phyloP scores from a whole-genome alignment of 2,329 filamentous ascomycete genomes.

The Monosporascus cannonballus region DNA sequence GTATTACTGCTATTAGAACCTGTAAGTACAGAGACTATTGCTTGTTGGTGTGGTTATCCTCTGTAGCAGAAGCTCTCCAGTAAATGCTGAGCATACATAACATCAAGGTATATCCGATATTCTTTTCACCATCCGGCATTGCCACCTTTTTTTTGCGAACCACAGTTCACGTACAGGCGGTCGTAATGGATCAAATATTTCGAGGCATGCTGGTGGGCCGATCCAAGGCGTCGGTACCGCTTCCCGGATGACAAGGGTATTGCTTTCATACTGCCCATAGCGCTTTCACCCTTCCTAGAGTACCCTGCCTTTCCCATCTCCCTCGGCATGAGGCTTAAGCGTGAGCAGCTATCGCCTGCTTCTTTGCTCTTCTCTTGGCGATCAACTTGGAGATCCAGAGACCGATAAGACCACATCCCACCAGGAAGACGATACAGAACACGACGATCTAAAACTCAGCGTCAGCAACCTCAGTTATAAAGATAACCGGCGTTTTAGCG shows the following conservation, averaged over 20 bases:
- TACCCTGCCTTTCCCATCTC: conserved; percentile 4
- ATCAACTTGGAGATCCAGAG: conserved; percentile 25
- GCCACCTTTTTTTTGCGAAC: conserved; percentile 2
- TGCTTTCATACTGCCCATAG: conserved; percentile 12
- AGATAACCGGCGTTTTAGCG: too few species aligned
- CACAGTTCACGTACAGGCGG: conserved; percentile 10
- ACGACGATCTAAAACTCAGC: conserved; percentile 3
- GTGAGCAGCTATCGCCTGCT: conserved; percentile 17
- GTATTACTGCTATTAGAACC: conserved; percentile 22
- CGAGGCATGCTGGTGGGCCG: conserved; percentile 11
- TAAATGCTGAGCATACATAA: conserved; percentile 12
- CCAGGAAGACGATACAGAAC: conserved; percentile 26
- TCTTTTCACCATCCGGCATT: conserved; percentile 6
- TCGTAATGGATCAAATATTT: conserved; percentile 12
- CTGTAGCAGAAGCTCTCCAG: conserved; percentile 11
- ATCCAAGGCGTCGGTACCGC: conserved; percentile 15
- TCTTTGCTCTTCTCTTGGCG: conserved; percentile 22
- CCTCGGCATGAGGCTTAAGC: conserved; percentile 12
- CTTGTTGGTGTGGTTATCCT: conserved; percentile 17
- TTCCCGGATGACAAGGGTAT: conserved; percentile 10
- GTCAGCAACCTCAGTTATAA: neutral
- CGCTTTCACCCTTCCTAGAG: neutral
- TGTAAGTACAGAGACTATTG: conserved; percentile 18
- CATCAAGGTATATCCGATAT: conserved; percentile 9
- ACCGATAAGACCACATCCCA: conserved; percentile 22